Base-by-base conservation (phyloP, 495 filamentous ascomycete species). In the Chlorociboria aeruginascens region DNA sequence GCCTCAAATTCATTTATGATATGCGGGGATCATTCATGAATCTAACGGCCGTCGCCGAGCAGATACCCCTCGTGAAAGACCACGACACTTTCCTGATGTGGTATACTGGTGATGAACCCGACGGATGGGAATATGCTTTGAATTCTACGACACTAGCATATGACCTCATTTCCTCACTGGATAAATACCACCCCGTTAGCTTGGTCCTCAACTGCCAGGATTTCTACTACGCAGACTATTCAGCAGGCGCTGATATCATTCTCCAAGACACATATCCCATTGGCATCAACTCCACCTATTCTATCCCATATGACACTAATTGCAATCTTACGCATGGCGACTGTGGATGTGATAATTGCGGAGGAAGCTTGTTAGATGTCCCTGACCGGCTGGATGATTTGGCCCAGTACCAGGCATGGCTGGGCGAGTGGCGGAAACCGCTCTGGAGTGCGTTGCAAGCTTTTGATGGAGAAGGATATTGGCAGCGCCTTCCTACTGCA, bases 321-420 rank as follows among this genome's bases (percentile, higher is more conserved):
- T 83, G 79, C 59, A 85, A 83, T 53, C 45, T 63, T 0, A 84
- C 81, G 0, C 76, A 83, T 31, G 82, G 82, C 40, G 74, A 76
- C 63, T 85, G 81, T 60, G 82, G 80, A 20, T 85, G 82, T 61
- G 82, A 86, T 55, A 73, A 79, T 57, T 86, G 81, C 58, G 46
- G 49, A 0, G 77, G 78, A 7, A 52, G 56, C 10, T 65, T 83
- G 28, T 60, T 66, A 4, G 81, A 85, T 54, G 73, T 83, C 8
- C 51, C 68, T 1, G 42, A 51, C 1, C 69, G 79, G 0, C 60
- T 82, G 1, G 76, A 82, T 45, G 57, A 54, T 8, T 66, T 73
- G 20, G 49, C 58, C 2, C n/a, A 30, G 2, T 78, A 76, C 51
- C 69, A 73, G 50, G 12, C 30, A 1, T 66, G 60, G 57, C 57